A percentile compares a stretch with the other conserved stretches of the same genome.
Conservation (phyloP, 2,329 filamentous ascomycete species). For the Nothophaeocryptopus gaeumannii region DNA sequence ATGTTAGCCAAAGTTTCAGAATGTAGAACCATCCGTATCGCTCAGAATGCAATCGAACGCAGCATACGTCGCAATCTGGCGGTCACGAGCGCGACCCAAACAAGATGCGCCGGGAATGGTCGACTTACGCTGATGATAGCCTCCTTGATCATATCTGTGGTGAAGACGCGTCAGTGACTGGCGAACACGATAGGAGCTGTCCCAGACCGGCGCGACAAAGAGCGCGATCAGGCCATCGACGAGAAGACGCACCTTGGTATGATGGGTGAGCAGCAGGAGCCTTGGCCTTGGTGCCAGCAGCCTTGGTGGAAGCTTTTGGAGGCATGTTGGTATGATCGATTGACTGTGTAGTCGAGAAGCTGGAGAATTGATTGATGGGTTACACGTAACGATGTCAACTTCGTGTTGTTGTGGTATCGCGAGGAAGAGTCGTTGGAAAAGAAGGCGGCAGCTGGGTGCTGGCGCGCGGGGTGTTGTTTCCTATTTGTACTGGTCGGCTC, state of each 20-base stretch:
- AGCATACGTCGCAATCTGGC: conserved; percentile 27
- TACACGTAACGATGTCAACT: conserved; percentile 9
- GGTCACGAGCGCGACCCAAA: conserved; percentile 10
- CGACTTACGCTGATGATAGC: conserved; percentile 67
- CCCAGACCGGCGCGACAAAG: conserved; percentile 18
- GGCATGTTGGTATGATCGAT: conserved; percentile 25
- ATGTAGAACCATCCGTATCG: conserved; percentile 5
- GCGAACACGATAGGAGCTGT: conserved; percentile 23
- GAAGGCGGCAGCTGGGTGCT: conserved; percentile 1
- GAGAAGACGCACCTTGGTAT: conserved; percentile 61
- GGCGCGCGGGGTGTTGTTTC: conserved; percentile 10
- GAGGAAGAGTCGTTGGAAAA: not conserved
- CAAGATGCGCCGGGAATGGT: conserved; percentile 48
- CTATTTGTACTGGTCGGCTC: conserved; percentile 2
- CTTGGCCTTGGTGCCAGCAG: conserved; percentile 57
- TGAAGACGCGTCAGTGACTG: conserved; percentile 53
- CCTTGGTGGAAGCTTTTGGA: conserved; percentile 20
- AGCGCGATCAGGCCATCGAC: conserved; percentile 32
- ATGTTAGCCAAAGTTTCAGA: conserved; percentile 46
- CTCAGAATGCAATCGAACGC: conserved; percentile 12
- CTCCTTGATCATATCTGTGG: conserved; percentile 69
- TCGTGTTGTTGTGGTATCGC: conserved; percentile 11
- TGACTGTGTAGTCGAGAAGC: conserved; percentile 11
- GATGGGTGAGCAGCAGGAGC: conserved; percentile 58
- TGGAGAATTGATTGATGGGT: conserved; percentile 19